A percentile compares a stretch with the other conserved stretches of the same genome.
Evolutionary conservation across 106 monocot species (phyloP).

Genomic region (Apostasia ramifera): DNA sequence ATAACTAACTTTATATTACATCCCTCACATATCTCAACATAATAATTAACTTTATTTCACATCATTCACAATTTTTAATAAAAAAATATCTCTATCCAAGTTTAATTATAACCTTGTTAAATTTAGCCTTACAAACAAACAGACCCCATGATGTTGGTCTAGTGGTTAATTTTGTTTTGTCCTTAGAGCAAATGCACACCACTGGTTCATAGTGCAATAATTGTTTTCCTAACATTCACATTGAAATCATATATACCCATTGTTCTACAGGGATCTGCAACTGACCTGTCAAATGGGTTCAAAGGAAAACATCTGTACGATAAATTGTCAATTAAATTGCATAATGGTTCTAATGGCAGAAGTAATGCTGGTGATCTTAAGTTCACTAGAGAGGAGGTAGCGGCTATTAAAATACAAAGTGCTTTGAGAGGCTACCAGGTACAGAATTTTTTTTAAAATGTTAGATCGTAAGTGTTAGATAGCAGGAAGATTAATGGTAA

Average conservation of each 20-base stretch:
- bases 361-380: slow-evolving; percentile 12
- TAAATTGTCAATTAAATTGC: slow-evolving; percentile 16
- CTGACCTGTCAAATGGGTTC: slow-evolving; percentile 27
- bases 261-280: slow-evolving; percentile 16
- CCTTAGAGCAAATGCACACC: not conserved
- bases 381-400: slow-evolving; percentile 38
- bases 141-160: not conserved
- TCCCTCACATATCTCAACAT: no score
- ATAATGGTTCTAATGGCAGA: slow-evolving; percentile 10
- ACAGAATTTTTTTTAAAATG: not conserved
- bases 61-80: no score
- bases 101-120: no score
- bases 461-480: no score
- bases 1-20: no score
- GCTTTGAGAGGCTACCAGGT: slow-evolving; percentile 77
- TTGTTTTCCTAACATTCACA: no score
- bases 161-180: not conserved
- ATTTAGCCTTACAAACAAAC: no score
- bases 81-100: no score
- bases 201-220: no score
- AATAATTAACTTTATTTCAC: no score
- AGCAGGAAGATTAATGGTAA: no score
- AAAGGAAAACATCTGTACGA: slow-evolving; percentile 24
- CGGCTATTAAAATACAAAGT: slow-evolving; percentile 76
- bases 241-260: no score